phyloP scores from a whole-genome alignment of 768 basidiomycete species.

The Termitomyces sp. region DNA sequence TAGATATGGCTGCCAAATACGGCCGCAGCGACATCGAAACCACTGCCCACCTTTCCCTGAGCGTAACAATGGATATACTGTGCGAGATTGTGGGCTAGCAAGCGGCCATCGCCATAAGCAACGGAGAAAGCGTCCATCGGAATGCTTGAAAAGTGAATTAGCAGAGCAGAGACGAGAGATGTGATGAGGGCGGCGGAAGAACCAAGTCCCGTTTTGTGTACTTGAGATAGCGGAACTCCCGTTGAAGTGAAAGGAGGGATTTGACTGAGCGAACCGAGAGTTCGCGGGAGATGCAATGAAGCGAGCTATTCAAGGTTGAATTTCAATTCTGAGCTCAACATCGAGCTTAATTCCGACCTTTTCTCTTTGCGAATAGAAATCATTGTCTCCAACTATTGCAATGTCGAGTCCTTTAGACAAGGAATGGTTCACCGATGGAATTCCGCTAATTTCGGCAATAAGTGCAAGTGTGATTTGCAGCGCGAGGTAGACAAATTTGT shows the following conservation, averaged over 20 bases:
- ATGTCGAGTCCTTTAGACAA: conserved; percentile 64
- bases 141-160: conserved; percentile 70
- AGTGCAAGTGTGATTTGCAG: conserved; percentile 73
- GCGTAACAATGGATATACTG: conserved; percentile 95
- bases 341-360: conserved; percentile 45
- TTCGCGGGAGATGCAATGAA: conserved; percentile 53
- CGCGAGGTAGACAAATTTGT: conserved; percentile 92
- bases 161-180: conserved; percentile 81
- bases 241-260: conserved; percentile 77
- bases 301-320: conserved; percentile 46
- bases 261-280: conserved; percentile 54
- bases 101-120: conserved; percentile 39
- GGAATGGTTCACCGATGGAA: conserved; percentile 31
- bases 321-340: neutral
- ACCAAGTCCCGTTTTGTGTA: conserved; percentile 98
- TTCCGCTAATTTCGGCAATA: conserved; percentile 53
- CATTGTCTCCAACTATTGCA: conserved; percentile 88
- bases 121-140: conserved; percentile 41
- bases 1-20: conserved; percentile 95
- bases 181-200: conserved; percentile 97
- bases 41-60: conserved; percentile 97
- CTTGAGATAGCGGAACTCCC: conserved; percentile 62
- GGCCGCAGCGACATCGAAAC: conserved; percentile 93
- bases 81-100: conserved; percentile 84
- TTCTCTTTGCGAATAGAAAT: conserved; percentile 93